Evolutionary conservation across 768 basidiomycete genomes (phyloP).

Genomic region (Pluteus cervinus): DNA sequence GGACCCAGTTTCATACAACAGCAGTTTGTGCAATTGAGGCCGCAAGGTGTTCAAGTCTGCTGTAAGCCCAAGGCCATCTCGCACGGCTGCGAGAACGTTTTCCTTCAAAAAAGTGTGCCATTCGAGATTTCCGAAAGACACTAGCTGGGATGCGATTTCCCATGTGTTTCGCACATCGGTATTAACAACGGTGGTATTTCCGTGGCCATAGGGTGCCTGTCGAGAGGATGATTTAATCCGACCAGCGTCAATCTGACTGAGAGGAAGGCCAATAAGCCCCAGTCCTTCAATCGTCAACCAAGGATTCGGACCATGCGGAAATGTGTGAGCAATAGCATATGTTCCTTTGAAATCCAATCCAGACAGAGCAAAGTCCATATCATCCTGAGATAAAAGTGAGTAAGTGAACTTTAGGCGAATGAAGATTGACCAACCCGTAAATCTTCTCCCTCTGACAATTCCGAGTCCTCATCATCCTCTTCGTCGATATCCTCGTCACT

Average conservation of each 20-base stretch:
- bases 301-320: conserved; percentile 29
- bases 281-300: conserved; percentile 25
- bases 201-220: conserved; percentile 27
- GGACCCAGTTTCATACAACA: conserved; percentile 31
- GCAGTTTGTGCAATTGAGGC: conserved; percentile 28
- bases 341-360: conserved; percentile 16
- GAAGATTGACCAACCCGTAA: no score
- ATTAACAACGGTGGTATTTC: conserved; percentile 21
- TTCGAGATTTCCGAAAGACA: conserved; percentile 19
- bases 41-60: conserved; percentile 9
- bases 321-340: conserved; percentile 16
- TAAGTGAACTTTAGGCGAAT: no score
- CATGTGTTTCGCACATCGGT: conserved; percentile 25
- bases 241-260: conserved; percentile 28
- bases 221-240: conserved; percentile 16
- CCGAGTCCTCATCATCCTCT: no score
- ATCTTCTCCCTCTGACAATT: no score
- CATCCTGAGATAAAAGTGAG: no score
- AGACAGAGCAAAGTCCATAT: no score
- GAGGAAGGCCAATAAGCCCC: conserved; percentile 32
- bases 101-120: conserved; percentile 2
- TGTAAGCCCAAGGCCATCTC: conserved; percentile 16
- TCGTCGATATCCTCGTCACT: no score
- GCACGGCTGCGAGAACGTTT: conserved; percentile 14
- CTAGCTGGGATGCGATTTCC: conserved; percentile 22